Percentiles rank a stretch among this genome's conserved stretches.
Conservation (phyloP, 495 filamentous ascomycete species). For the Cercophora newfieldiana region DNA sequence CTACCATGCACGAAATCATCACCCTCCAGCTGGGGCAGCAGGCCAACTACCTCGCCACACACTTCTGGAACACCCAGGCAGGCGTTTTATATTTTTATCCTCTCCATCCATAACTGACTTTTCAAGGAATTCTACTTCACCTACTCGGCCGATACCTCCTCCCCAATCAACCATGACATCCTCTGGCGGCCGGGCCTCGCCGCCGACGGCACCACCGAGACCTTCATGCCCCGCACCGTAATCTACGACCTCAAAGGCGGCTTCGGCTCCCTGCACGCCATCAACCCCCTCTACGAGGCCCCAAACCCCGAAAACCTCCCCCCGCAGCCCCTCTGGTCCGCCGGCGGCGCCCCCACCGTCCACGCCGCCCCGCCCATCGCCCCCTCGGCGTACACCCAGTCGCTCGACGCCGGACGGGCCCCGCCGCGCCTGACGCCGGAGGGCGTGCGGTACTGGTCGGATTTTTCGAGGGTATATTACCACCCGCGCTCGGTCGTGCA, state of each 20-base stretch:
- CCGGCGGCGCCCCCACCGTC: constrained; percentile 24
- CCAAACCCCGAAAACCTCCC: constrained; percentile 40
- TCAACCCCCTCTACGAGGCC: constrained; percentile 80
- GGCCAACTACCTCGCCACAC: constrained; percentile 92
- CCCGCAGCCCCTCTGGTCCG: constrained; percentile 61
- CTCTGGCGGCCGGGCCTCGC: constrained; percentile 89
- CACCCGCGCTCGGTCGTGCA: constrained; percentile 88
- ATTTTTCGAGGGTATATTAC: constrained; percentile 88
- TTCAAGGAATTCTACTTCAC: constrained; percentile 96
- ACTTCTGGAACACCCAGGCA: constrained; percentile 95
- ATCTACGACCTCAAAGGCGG: constrained; percentile 94
- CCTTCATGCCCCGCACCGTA: constrained; percentile 84
- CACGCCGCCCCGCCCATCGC: constrained; percentile 66
- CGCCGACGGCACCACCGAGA: constrained; percentile 73
- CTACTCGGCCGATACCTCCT: constrained; percentile 63
- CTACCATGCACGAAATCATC: constrained; percentile 88
- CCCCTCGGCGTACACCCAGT: constrained; percentile 71
- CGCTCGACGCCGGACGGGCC: constrained; percentile 66
- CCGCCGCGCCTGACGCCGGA: constrained; percentile 64
- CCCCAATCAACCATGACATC: constrained; percentile 84
- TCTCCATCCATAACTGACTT: constrained; percentile 10
- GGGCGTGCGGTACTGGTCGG: constrained; percentile 90
- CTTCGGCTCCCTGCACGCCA: constrained; percentile 83
- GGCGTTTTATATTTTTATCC: constrained; percentile 11
- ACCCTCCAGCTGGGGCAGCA: constrained; percentile 91